Conservation (phyloP, 2,329 filamentous ascomycete genomes). For the Dothideomycetidae sp. region DNA sequence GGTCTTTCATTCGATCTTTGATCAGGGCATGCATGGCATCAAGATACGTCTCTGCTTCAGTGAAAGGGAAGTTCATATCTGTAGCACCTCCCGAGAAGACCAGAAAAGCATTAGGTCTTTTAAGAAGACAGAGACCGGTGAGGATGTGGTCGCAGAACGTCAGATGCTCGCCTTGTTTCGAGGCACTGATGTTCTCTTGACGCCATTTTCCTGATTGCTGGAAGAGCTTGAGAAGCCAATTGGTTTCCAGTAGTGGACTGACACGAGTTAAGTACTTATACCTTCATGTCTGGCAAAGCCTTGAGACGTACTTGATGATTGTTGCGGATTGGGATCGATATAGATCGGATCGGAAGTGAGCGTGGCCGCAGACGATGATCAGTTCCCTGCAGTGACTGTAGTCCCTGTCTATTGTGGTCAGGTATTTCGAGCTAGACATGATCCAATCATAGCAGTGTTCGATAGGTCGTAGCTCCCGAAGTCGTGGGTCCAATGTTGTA, state of each 20-base stretch:
- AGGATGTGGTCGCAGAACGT: slow-evolving; percentile 68
- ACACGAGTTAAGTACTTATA: background rate
- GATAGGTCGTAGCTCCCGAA: too few species aligned
- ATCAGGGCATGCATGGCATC: slow-evolving; percentile 10
- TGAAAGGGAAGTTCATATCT: slow-evolving; percentile 17
- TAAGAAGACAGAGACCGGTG: slow-evolving; percentile 44
- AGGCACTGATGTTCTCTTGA: slow-evolving; percentile 21
- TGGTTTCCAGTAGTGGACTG: slow-evolving; percentile 23
- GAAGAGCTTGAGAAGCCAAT: slow-evolving; percentile 58
- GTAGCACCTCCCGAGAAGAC: slow-evolving; percentile 56
- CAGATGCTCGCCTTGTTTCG: slow-evolving; percentile 51
- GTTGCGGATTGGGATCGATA: slow-evolving; percentile 6
- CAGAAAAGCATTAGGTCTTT: slow-evolving; percentile 37
- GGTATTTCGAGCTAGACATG: too few species aligned
- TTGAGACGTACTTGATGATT: background rate
- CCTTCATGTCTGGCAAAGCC: slow-evolving; percentile 1
- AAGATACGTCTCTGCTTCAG: slow-evolving; percentile 19
- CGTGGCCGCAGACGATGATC: slow-evolving; percentile 73
- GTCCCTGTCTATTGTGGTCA: too few species aligned
- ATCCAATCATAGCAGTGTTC: too few species aligned
- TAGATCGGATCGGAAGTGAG: slow-evolving; percentile 43
- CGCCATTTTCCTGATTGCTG: too few species aligned
- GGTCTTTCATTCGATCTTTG: background rate
- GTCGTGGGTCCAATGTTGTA: too few species aligned
- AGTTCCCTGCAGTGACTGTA: slow-evolving; percentile 33